Base-by-base conservation (phyloP, 139 green algal genomes). In the Auxenochlorella pyrenoidosa region DNA sequence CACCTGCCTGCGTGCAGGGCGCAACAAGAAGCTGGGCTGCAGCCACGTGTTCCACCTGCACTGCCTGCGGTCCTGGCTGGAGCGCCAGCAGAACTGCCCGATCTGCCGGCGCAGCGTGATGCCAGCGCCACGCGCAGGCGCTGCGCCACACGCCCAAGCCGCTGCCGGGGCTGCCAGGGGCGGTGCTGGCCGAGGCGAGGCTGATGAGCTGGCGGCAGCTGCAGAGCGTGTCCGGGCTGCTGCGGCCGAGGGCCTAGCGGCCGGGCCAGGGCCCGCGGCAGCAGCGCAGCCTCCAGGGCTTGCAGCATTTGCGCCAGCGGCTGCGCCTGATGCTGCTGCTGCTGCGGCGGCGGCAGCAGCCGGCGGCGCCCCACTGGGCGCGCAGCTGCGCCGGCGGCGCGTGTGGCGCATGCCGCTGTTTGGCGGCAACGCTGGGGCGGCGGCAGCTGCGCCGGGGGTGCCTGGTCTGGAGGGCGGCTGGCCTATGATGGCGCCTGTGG, bases 41-140 rank as follows among this genome's bases (percentile, higher is more conserved):
- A 90, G 91, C 32, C 98, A 99, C 80, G 92, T 97, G 32, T 99
- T 99, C 91, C 98, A 99, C 89, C 59, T 98, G 84, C 94, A 98
- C 89, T 99, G 97, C 93, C 92, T 99, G 21, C 93, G 97, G 89
- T 96, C 97, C 3, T 99, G 97, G 97, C 91, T 99, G 82, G 97
- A 99, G 93, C 89, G 97, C 24, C 97, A 99, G 91, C 97, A 99
- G 87, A 98, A 95, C 91, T 98, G 96, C 93, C 96, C 96, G n/a
- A 99, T 95, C 4, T 99, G 97, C 93, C 92, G 97, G 32, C 80
- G 80, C 63, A 77, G 63, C 40, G 80, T 85, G 28, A 44, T 85
- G 80, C 80, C 80, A 40, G 63, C n/a, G 94, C 47, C n/a, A 43
- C 44, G 22, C 68, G 28, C n/a, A 28, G 44, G 34, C 47, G 44